Evolutionary conservation across 2,329 filamentous ascomycete genomes (phyloP).

Genomic region (Cryphonectria radicalis): DNA sequence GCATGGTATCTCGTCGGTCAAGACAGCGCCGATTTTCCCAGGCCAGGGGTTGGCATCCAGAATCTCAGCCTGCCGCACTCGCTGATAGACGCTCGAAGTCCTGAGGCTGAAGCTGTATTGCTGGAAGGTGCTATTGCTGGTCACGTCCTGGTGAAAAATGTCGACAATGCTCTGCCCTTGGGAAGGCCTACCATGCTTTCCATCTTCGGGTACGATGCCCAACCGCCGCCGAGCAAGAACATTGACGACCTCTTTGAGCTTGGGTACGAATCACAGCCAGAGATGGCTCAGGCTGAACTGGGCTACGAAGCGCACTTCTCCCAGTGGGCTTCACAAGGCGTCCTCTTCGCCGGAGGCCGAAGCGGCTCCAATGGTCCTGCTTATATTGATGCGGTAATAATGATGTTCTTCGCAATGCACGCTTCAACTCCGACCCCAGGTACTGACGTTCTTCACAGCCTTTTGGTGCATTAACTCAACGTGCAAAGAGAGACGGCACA

Average conservation of each 20-base stretch:
- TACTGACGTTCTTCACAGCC: conserved; percentile 43
- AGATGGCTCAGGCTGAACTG: conserved; percentile 50
- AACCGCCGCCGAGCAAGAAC: conserved; percentile 51
- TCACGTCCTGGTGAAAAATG: conserved; percentile 80
- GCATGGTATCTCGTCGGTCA: conserved; percentile 63
- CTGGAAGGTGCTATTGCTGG: conserved; percentile 61
- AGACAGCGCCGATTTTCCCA: conserved; percentile 47
- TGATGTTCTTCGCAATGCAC: conserved; percentile 21
- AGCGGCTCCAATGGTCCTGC: conserved; percentile 55
- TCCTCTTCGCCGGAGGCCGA: conserved; percentile 55
- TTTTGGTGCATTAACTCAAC: conserved; percentile 60
- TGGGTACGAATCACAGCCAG: conserved; percentile 51
- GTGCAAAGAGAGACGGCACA: conserved; percentile 57
- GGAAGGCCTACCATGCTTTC: conserved; percentile 60
- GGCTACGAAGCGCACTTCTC: conserved; percentile 50
- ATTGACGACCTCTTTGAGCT: conserved; percentile 48
- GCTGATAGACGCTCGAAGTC: conserved; percentile 54
- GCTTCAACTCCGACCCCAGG: not conserved
- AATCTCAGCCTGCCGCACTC: conserved; percentile 56
- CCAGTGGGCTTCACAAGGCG: conserved; percentile 55
- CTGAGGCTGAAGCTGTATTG: conserved; percentile 48
- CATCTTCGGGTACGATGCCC: conserved; percentile 69
- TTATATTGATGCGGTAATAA: conserved; percentile 54
- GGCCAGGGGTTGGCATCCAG: conserved; percentile 60
- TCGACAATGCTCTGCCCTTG: conserved; percentile 64